A percentile compares a stretch with the other conserved stretches of the same genome.
Evolutionary conservation across 352 stramenopile genomes (phyloP).

Genomic region (Globisporangium irregulare): DNA sequence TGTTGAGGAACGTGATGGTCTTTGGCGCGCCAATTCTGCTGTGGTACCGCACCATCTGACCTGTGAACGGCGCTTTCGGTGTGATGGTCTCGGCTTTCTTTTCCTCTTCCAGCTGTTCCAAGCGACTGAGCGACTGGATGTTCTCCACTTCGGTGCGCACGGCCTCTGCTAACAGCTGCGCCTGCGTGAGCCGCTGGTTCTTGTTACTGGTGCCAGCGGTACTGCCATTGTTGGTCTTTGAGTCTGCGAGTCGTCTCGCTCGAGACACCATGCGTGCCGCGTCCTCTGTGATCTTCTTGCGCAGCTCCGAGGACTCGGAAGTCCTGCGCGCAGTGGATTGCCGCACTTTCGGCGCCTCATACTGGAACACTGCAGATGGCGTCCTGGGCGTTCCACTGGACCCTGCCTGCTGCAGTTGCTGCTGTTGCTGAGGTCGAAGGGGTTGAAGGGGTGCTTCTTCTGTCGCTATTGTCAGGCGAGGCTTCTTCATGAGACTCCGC

Average conservation of each 20-base stretch:
- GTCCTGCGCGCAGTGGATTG: slow-evolving; percentile 61
- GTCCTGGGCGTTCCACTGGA: slow-evolving; percentile 3
- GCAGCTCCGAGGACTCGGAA: slow-evolving; percentile 56
- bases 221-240: background rate
- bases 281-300: slow-evolving; percentile 49
- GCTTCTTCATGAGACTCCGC: slow-evolving; percentile 17
- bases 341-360: slow-evolving; percentile 45
- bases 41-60: slow-evolving; percentile 65
- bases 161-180: slow-evolving; percentile 65
- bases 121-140: slow-evolving; percentile 64
- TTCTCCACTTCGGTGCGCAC: slow-evolving; percentile 81
- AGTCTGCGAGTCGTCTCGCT: slow-evolving; percentile 20
- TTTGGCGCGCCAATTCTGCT: slow-evolving; percentile 62
- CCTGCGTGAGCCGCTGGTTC: slow-evolving; percentile 51
- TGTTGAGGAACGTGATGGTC: slow-evolving; percentile 83
- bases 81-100: slow-evolving; percentile 65
- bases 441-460: background rate
- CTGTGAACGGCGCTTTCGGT: slow-evolving; percentile 69
- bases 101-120: slow-evolving; percentile 83
- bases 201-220: slow-evolving; percentile 9
- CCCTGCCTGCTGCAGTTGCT: background rate
- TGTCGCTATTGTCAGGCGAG: slow-evolving; percentile 7
- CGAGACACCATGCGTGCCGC: slow-evolving; percentile 37
- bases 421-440: no score
- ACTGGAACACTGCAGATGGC: slow-evolving; percentile 15